phyloP scores from a whole-genome alignment of 2,329 filamentous ascomycete genomes.

The Beauveria caledonica region DNA sequence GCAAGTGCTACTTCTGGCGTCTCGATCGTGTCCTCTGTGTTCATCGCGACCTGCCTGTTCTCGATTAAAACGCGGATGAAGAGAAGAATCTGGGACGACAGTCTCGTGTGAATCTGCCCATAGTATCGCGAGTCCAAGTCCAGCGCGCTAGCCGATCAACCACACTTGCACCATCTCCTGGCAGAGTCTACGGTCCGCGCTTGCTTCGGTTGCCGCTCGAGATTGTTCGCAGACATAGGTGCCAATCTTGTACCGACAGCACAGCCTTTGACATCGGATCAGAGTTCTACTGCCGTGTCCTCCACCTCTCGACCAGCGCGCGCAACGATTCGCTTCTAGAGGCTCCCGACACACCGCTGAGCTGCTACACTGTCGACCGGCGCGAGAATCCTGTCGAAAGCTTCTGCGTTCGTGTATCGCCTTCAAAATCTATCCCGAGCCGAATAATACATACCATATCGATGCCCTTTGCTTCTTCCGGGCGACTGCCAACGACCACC shows the following conservation, averaged over 20 bases:
- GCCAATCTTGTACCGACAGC: background rate
- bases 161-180: background rate
- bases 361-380: background rate
- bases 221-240: background rate
- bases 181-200: background rate
- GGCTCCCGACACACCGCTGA: background rate
- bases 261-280: background rate
- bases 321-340: background rate
- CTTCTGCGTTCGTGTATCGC: background rate
- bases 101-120: background rate
- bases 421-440: background rate
- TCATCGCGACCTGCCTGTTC: background rate
- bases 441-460: background rate
- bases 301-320: background rate
- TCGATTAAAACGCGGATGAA: background rate
- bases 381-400: background rate
- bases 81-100: background rate
- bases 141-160: background rate
- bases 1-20: background rate
- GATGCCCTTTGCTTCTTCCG: background rate
- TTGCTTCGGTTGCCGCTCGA: background rate
- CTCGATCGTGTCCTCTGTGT: background rate
- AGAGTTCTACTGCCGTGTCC: background rate
- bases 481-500: background rate
- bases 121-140: background rate